Conservation (phyloP, 2,329 filamentous ascomycete species). For the Fusarium aywerte region DNA sequence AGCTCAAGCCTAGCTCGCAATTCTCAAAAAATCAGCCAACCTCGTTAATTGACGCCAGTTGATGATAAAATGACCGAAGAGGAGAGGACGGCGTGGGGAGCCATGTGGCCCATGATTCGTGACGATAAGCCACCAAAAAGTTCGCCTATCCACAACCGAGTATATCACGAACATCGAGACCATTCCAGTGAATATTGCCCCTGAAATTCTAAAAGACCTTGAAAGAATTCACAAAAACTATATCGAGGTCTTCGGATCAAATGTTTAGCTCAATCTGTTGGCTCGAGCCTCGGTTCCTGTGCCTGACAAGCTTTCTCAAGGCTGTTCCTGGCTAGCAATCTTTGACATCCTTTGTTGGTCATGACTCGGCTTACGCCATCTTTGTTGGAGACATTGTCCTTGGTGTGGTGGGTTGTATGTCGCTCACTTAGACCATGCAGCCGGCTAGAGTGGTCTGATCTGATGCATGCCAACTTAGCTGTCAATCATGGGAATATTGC, state of each 20-base stretch:
- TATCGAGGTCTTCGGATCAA: conserved; percentile 15
- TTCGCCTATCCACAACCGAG: not conserved
- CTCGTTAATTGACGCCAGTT: not conserved
- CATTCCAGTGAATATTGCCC: conserved; percentile 33
- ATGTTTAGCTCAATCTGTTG: not conserved
- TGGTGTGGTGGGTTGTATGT: conserved; percentile 1
- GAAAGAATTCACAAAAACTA: conserved; percentile 34
- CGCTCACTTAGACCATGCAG: conserved; percentile 6
- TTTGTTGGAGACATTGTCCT: conserved; percentile 18
- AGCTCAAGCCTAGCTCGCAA: not conserved
- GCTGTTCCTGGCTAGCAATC: conserved; percentile 37
- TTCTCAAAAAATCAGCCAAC: not conserved
- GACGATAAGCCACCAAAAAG: conserved; percentile 27
- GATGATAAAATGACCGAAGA: not conserved
- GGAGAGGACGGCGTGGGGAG: not conserved
- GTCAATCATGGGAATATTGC: conserved; percentile 35
- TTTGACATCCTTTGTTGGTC: conserved; percentile 31
- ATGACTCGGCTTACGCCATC: conserved; percentile 32
- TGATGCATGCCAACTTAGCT: conserved; percentile 23
- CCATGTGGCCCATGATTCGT: conserved; percentile 35
- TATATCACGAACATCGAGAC: conserved; percentile 24
- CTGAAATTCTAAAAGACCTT: conserved; percentile 29
- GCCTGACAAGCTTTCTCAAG: conserved; percentile 18
- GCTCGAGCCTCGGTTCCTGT: conserved; percentile 20
- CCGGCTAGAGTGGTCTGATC: not conserved